Percentiles rank a stretch among this genome's conserved stretches.
Conservation (phyloP, 2,329 filamentous ascomycete species). For the Nannizzia gypsea region DNA sequence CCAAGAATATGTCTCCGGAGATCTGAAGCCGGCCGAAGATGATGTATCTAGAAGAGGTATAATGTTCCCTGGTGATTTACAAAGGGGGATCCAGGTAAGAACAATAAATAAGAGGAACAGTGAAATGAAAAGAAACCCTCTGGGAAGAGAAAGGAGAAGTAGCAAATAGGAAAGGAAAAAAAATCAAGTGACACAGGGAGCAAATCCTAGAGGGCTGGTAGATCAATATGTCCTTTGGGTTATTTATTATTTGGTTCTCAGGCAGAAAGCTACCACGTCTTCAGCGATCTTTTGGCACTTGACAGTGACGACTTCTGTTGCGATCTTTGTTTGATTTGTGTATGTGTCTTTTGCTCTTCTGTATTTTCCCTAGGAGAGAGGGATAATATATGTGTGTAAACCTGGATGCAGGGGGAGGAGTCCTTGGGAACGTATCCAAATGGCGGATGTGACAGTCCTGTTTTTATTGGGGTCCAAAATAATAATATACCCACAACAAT, state of each 20-base stretch:
- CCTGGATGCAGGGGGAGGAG: neutral
- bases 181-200: neutral
- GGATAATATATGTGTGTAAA: neutral
- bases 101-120: slow-evolving; percentile 9
- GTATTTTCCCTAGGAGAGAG: neutral
- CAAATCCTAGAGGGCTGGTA: neutral
- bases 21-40: neutral
- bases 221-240: neutral
- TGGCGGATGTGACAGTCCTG: slow-evolving; percentile 1
- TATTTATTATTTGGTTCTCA: neutral
- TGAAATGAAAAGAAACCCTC: slow-evolving; percentile 11
- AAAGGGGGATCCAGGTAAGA: neutral
- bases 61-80: neutral
- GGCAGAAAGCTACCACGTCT: neutral
- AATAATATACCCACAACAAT: slow-evolving; percentile 3
- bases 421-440: slow-evolving; percentile 1
- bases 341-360: neutral
- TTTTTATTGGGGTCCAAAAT: slow-evolving; percentile 3
- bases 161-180: neutral
- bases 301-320: neutral
- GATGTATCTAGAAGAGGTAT: neutral
- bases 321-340: neutral
- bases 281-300: neutral
- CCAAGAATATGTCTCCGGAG: neutral
- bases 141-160: neutral